A percentile compares a stretch with the other conserved stretches of the same genome.
Evolutionary conservation across 495 filamentous ascomycete genomes (phyloP).

Genomic region (Penicillium silybi): DNA sequence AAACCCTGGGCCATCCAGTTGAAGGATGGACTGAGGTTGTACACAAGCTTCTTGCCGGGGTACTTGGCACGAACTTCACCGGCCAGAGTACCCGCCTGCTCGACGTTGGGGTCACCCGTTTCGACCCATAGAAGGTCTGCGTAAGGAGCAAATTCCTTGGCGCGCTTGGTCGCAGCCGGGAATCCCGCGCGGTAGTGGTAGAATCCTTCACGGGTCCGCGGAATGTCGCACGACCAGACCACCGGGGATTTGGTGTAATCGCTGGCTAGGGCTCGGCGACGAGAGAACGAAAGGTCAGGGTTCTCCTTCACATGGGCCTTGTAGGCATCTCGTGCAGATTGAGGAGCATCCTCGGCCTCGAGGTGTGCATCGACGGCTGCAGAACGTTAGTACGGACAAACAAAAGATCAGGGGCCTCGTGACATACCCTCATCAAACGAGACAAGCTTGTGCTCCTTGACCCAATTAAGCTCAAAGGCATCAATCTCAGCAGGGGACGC

Average conservation of each 20-base stretch:
- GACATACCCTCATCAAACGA: constrained; percentile 80
- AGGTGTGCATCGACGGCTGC: constrained; percentile 72
- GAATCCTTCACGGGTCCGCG: constrained; percentile 90
- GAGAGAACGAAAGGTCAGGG: constrained; percentile 69
- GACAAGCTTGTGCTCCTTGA: constrained; percentile 78
- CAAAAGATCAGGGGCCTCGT: not conserved
- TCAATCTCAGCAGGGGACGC: constrained; percentile 78
- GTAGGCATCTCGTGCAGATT: constrained; percentile 64
- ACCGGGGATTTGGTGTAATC: constrained; percentile 62
- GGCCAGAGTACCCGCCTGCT: constrained; percentile 70
- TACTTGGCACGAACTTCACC: constrained; percentile 59
- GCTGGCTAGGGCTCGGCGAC: constrained; percentile 66
- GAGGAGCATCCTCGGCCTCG: constrained; percentile 52
- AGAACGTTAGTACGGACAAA: constrained; percentile 13
- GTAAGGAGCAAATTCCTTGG: constrained; percentile 84
- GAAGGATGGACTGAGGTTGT: constrained; percentile 94
- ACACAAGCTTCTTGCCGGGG: constrained; percentile 86
- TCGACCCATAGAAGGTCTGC: constrained; percentile 97
- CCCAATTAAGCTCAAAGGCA: constrained; percentile 81
- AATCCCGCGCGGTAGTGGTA: constrained; percentile 94
- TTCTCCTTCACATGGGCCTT: constrained; percentile 52
- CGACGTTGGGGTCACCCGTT: constrained; percentile 81
- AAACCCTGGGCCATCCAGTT: constrained; percentile 98
- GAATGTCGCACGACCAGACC: constrained; percentile 85
- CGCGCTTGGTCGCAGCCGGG: constrained; percentile 85